A percentile compares a stretch with the other conserved stretches of the same genome.
Evolutionary conservation across 495 filamentous ascomycete genomes (phyloP).

Genomic region (Hypoxylon crocopeplum): DNA sequence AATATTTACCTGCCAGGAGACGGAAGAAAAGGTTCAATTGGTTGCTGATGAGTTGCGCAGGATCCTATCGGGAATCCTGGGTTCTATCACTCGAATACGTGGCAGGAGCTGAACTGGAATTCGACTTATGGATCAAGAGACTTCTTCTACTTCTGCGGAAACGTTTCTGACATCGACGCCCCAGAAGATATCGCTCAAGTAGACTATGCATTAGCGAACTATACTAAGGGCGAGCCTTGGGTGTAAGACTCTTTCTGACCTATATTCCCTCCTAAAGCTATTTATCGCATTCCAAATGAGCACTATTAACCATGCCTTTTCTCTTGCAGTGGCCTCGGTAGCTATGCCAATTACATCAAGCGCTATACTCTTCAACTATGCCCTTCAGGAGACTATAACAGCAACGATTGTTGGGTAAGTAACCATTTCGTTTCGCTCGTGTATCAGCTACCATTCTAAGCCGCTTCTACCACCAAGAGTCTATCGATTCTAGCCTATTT

Average conservation of each 20-base stretch:
- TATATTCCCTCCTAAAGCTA: neutral
- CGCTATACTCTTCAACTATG: slow-evolving; percentile 49
- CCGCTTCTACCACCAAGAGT: no score
- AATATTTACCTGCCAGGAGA: neutral
- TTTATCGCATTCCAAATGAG: neutral
- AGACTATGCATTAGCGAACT: slow-evolving; percentile 51
- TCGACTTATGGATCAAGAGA: slow-evolving; percentile 45
- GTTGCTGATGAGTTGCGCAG: slow-evolving; percentile 9
- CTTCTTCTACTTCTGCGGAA: slow-evolving; percentile 58
- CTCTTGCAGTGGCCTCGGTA: slow-evolving; percentile 43
- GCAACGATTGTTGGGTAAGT: slow-evolving; percentile 49
- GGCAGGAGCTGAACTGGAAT: slow-evolving; percentile 58
- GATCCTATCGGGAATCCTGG: slow-evolving; percentile 55
- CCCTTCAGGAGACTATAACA: slow-evolving; percentile 48
- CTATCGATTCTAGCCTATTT: neutral
- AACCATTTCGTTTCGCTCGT: neutral
- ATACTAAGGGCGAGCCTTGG: slow-evolving; percentile 56
- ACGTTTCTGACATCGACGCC: slow-evolving; percentile 54
- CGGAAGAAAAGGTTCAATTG: neutral
- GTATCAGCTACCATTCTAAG: no score
- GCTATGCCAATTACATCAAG: slow-evolving; percentile 57
- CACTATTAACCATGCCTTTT: neutral
- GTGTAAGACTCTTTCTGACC: slow-evolving; percentile 25
- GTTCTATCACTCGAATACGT: slow-evolving; percentile 55
- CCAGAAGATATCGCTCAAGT: slow-evolving; percentile 48